Percentiles rank a stretch among this genome's conserved stretches.
Conservation (phyloP, 495 filamentous ascomycete genomes). For the Wilcoxina mikolae region DNA sequence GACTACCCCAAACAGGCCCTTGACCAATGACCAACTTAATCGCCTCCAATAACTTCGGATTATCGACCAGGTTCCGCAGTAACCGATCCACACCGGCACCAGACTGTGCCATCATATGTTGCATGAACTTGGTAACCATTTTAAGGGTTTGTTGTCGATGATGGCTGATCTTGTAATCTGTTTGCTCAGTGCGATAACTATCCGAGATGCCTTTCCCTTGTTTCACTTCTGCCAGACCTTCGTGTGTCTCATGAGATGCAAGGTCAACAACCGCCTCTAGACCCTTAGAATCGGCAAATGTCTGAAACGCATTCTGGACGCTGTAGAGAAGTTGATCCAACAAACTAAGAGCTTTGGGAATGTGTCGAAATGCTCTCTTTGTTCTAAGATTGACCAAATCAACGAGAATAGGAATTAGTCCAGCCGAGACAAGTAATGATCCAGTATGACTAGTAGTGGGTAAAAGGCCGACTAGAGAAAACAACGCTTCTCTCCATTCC, state of each 20-base stretch:
- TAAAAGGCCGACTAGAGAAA: conserved; percentile 64
- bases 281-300: conserved; percentile 61
- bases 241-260: conserved; percentile 62
- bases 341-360: conserved; percentile 67
- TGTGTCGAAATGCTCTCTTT: conserved; percentile 61
- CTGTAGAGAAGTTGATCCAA: conserved; percentile 74
- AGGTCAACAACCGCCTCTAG: conserved; percentile 77
- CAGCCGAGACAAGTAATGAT: conserved; percentile 61
- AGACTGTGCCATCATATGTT: conserved; percentile 79
- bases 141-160: conserved; percentile 84
- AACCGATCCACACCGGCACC: conserved; percentile 77
- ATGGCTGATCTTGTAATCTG: conserved; percentile 86
- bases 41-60: conserved; percentile 61
- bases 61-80: conserved; percentile 86
- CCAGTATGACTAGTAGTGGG: conserved; percentile 45
- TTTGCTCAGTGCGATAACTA: conserved; percentile 61
- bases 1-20: conserved; percentile 61
- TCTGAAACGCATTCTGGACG: conserved; percentile 63
- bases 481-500: conserved; percentile 78
- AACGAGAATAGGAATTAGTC: conserved; percentile 73
- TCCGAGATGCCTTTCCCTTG: conserved; percentile 57
- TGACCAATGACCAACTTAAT: conserved; percentile 72
- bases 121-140: conserved; percentile 88
- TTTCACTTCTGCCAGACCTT: conserved; percentile 47
- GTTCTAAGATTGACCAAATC: conserved; percentile 80